Base-by-base conservation (phyloP, 306 rosid genomes). In the Ceratonia siliqua region DNA sequence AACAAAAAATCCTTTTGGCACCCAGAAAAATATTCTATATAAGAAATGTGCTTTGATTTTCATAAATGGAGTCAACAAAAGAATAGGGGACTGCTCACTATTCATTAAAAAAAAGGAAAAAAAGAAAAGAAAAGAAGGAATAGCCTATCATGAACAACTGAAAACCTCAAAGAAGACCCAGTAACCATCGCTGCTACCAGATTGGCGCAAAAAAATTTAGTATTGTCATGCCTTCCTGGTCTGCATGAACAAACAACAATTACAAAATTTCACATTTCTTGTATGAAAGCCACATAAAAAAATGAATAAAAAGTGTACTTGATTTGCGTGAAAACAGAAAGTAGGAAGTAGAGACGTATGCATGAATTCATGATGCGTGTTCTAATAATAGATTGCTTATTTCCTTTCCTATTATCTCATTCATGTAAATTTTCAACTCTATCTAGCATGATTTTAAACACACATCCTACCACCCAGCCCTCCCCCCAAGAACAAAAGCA, bases 201-300 rank as follows among this genome's bases (percentile, higher is more conserved):
- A 42, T 18, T 48, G 75, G 62, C 62, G 70, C 78, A 68, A 53
- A 74, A n/a, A 80, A 63, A 68, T 74, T 32, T 42, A 17, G 3
- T 32, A 12, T 33, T 75, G 17, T 62, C 68, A 87, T n/a, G 83
- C 3, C 83, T 91, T 84, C 83, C 80, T 74, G 12, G 84, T 63
- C 97, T 89, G 92, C 88, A 82, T 9, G 56, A 58, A 75, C 41
- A 79, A 79, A 73, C 45, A 62, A 36, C 2, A n/a, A 59, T 18
- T 14, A 59, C 22, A 61, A 58, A 56, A 62, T 25, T 55, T 53
- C 25, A 49, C 20, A 32, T 45, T 50, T 65, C 30, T 53, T 53
- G 52, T 39, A 18, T 58, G 68, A 24, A 42, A 39, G 33, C 22
- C 54, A 61, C 25, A 55, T 17, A 14, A 22, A 64, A 54, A 38